Evolutionary conservation across 352 stramenopile species (phyloP).

Genomic region (Phytophthora sp.): DNA sequence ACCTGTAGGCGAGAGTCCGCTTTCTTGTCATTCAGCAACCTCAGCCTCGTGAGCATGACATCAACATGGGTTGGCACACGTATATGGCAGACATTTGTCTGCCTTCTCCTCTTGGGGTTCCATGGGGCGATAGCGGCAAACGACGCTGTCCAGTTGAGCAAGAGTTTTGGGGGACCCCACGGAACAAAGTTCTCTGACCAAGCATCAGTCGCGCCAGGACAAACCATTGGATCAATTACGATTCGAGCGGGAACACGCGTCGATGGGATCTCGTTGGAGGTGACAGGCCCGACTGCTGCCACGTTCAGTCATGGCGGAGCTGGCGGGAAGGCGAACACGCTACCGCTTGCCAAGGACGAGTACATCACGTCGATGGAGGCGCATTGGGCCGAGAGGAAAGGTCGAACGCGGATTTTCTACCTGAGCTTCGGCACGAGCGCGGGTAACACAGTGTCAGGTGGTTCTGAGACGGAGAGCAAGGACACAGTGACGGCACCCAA

Average conservation of each 20-base stretch:
- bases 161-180: slow-evolving; percentile 29
- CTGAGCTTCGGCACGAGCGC: slow-evolving; percentile 29
- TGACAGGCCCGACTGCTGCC: slow-evolving; percentile 15
- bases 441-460: slow-evolving; percentile 21
- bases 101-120: slow-evolving; percentile 7
- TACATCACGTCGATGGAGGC: slow-evolving; percentile 36
- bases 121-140: slow-evolving; percentile 10
- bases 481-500: slow-evolving; percentile 27
- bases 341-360: slow-evolving; percentile 15
- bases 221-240: slow-evolving; percentile 28
- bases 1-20: background rate
- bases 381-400: slow-evolving; percentile 30
- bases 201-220: slow-evolving; percentile 10
- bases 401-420: slow-evolving; percentile 30
- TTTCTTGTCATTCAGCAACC: slow-evolving; percentile 18
- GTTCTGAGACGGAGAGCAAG: slow-evolving; percentile 23
- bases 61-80: background rate
- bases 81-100: slow-evolving; percentile 12
- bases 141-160: slow-evolving; percentile 24
- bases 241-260: slow-evolving; percentile 20
- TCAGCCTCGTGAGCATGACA: slow-evolving; percentile 6
- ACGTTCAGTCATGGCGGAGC: slow-evolving; percentile 36
- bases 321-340: slow-evolving; percentile 13
- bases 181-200: slow-evolving; percentile 33
- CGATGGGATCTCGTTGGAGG: slow-evolving; percentile 28